phyloP scores from a whole-genome alignment of 805 yeast genomes.

The Debaryomyces hansenii region DNA sequence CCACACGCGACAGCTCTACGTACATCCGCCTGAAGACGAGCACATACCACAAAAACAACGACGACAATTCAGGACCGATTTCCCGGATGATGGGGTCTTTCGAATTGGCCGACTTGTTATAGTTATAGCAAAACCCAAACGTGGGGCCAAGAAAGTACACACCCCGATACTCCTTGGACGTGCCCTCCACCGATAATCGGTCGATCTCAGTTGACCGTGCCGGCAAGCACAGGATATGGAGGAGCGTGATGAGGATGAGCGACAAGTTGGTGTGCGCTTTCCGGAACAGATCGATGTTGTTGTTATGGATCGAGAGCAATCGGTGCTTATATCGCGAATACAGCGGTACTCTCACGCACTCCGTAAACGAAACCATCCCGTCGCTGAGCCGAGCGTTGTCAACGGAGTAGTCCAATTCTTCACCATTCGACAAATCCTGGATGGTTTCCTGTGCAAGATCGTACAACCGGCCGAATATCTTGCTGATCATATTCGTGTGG shows the following conservation, averaged over 20 bases:
- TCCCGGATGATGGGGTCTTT: not conserved
- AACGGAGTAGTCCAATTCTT: not conserved
- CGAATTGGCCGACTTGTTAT: not conserved
- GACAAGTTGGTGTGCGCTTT: not conserved
- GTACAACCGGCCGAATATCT: not conserved
- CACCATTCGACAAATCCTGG: too few species aligned
- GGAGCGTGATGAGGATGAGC: not conserved
- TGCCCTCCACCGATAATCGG: not conserved
- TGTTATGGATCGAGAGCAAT: not conserved
- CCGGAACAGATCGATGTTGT: not conserved
- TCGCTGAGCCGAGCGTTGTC: not conserved
- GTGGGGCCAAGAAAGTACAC: not conserved
- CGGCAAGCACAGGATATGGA: not conserved
- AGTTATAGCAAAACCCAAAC: not conserved
- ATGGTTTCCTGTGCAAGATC: too few species aligned
- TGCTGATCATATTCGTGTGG: not conserved
- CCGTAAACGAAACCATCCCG: not conserved
- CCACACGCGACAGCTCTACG: not conserved
- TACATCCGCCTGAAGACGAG: not conserved
- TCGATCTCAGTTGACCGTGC: not conserved
- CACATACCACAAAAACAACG: not conserved
- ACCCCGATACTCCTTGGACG: not conserved
- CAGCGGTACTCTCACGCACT: not conserved
- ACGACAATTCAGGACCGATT: not conserved
- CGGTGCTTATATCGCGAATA: not conserved